These are phyloP conservation scores for Mucor piriformis DNA, from an alignment of 371 early-diverging fungal species.

Conservation along the genomic window DNA sequence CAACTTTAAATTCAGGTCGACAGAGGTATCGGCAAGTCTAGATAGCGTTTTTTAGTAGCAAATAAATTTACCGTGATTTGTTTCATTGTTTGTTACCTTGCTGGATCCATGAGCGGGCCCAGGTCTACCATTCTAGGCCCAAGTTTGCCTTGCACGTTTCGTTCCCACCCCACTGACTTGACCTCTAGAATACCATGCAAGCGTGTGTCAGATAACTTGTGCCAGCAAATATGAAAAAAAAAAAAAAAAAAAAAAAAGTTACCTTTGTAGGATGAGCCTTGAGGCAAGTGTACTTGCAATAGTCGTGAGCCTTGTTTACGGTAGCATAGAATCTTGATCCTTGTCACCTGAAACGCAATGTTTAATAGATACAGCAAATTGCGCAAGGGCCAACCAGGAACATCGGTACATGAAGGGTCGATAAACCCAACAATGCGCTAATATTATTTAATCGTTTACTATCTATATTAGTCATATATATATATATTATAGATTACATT, in stretches of 20 bases:
- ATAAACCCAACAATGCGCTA: constrained; percentile 69
- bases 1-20: constrained; percentile 91
- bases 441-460: neutral
- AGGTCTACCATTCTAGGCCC: constrained; percentile 86
- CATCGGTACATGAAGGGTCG: constrained; percentile 72
- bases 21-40: constrained; percentile 84
- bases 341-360: constrained; percentile 42
- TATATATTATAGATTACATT: constrained; percentile 4
- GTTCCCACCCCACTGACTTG: constrained; percentile 91
- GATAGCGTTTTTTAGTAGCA: too few species aligned
- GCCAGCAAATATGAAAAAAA: neutral
- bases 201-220: constrained; percentile 11
- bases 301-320: constrained; percentile 54
- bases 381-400: constrained; percentile 92
- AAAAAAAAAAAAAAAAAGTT: neutral
- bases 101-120: constrained; percentile 78
- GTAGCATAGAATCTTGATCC: constrained; percentile 72
- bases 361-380: constrained; percentile 77
- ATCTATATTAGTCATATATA: neutral
- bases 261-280: constrained; percentile 6
- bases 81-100: constrained; percentile 33
- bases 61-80: too few species aligned
- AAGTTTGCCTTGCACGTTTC: constrained; percentile 76
- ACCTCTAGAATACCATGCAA: constrained; percentile 25
- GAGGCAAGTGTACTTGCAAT: constrained; percentile 28